A percentile compares a stretch with the other conserved stretches of the same genome.
phyloP scores from a whole-genome alignment of 371 early-diverging fungal genomes.

The Encephalitozoon intestinalis region DNA sequence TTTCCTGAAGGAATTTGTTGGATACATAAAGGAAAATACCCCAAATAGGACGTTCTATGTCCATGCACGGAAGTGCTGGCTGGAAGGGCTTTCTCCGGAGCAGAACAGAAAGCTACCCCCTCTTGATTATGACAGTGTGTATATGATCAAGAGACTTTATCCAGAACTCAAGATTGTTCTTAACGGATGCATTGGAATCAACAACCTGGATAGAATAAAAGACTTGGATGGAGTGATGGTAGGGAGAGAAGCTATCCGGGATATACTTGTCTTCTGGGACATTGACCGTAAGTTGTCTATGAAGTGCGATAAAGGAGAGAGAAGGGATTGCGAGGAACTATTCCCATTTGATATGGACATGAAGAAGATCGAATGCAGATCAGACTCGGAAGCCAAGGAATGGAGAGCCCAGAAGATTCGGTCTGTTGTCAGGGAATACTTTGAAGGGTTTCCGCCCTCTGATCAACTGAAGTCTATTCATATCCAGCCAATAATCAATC shows the following conservation, averaged over 20 bases:
- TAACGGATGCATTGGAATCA: constrained; percentile 70
- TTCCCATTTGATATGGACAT: background rate
- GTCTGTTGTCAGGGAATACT: constrained; percentile 8
- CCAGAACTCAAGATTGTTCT: constrained; percentile 66
- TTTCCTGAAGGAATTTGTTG: constrained; percentile 57
- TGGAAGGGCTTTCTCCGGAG: constrained; percentile 71
- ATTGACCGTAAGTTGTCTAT: background rate
- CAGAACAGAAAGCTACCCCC: constrained; percentile 73
- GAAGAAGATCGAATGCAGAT: background rate
- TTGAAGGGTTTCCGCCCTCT: background rate
- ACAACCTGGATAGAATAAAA: background rate
- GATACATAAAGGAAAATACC: constrained; percentile 61
- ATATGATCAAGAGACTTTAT: constrained; percentile 64
- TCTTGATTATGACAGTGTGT: constrained; percentile 69
- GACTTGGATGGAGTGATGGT: constrained; percentile 62
- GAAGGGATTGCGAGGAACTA: background rate
- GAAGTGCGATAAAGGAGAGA: background rate
- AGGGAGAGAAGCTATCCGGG: constrained; percentile 57
- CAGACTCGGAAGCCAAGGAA: background rate
- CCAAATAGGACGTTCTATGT: constrained; percentile 64
- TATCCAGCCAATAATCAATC: constrained; percentile 42
- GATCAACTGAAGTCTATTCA: background rate
- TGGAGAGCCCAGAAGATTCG: background rate
- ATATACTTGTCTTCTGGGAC: constrained; percentile 52
- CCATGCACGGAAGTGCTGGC: constrained; percentile 75